These are phyloP conservation scores for Russula compacta DNA, from an alignment of 768 basidiomycete genomes.

Conservation along the genomic window DNA sequence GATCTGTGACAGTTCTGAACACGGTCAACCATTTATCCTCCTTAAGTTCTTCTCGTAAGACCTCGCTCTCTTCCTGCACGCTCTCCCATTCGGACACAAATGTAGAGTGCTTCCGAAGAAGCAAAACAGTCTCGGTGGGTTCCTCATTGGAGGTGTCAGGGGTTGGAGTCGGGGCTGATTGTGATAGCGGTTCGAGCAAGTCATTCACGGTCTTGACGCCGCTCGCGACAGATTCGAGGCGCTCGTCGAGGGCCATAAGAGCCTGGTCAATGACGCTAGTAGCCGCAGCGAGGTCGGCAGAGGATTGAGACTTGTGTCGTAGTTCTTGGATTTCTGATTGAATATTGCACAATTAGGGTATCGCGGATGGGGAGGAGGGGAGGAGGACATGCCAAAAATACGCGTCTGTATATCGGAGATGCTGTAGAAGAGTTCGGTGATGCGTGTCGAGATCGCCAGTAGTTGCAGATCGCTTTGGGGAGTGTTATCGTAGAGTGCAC, in stretches of 20 bases:
- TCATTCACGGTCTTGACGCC: conserved; percentile 65
- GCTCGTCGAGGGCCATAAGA: conserved; percentile 69
- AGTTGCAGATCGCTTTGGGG: conserved; percentile 57
- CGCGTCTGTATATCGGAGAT: conserved; percentile 87
- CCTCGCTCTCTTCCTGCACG: conserved; percentile 70
- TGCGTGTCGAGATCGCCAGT: conserved; percentile 72
- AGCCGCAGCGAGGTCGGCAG: conserved; percentile 45
- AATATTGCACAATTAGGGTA: neutral
- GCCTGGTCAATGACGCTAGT: conserved; percentile 74
- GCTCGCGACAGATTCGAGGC: conserved; percentile 60
- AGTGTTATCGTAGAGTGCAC: neutral
- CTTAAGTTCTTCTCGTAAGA: conserved; percentile 83
- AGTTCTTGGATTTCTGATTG: conserved; percentile 81
- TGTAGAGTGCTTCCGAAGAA: conserved; percentile 67
- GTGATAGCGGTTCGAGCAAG: conserved; percentile 51
- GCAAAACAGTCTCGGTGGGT: conserved; percentile 35
- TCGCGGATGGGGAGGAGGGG: neutral
- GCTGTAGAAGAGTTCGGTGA: conserved; percentile 79
- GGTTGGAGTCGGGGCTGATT: conserved; percentile 41
- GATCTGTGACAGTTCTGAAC: conserved; percentile 87
- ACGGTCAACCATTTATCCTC: conserved; percentile 97
- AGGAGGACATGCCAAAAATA: conserved; percentile 60
- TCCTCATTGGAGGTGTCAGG: conserved; percentile 29
- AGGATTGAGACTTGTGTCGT: conserved; percentile 73
- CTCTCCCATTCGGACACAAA: conserved; percentile 73